Percentiles rank a stretch among this genome's conserved stretches.
phyloP scores from a whole-genome alignment of 2,329 filamentous ascomycete species.

The Parascedosporium putredinis region DNA sequence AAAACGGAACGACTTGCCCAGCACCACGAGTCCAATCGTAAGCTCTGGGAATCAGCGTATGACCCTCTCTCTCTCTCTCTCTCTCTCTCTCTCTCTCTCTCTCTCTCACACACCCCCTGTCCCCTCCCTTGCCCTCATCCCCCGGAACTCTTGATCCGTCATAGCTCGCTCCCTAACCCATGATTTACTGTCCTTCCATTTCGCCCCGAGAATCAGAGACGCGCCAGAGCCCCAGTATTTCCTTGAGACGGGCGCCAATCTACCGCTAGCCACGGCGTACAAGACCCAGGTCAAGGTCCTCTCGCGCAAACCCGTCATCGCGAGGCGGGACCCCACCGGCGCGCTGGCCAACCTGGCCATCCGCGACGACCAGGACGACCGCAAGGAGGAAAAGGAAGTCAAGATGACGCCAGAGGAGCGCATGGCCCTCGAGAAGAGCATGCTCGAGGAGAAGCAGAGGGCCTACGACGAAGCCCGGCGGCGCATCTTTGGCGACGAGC shows the following conservation, averaged over 20 bases:
- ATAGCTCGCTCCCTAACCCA: too few relatives aligned
- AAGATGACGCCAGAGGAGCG: constrained; percentile 67
- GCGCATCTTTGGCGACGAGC: constrained; percentile 64
- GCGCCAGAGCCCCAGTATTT: constrained; percentile 65
- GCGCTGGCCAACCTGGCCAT: constrained; percentile 34
- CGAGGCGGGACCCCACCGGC: constrained; percentile 44
- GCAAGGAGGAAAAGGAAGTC: constrained; percentile 51
- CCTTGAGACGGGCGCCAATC: constrained; percentile 52
- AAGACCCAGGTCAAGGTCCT: constrained; percentile 78
- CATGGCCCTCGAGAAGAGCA: constrained; percentile 63
- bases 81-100: neutral
- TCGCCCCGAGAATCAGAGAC: constrained; percentile 41
- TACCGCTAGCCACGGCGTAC: constrained; percentile 58
- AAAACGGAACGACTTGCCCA: constrained; percentile 69
- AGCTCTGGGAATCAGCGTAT: constrained; percentile 84
- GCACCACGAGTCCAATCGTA: constrained; percentile 74
- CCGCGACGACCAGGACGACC: constrained; percentile 45
- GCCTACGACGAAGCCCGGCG: constrained; percentile 84
- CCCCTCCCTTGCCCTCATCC: neutral
- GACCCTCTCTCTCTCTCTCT: constrained; percentile 17
- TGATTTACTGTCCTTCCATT: too few relatives aligned
- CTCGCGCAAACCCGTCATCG: constrained; percentile 65
- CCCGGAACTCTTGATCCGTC: neutral
- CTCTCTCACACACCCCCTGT: neutral
- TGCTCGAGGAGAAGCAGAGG: constrained; percentile 80